Conservation (phyloP, 2,329 filamentous ascomycete species). For the Alternaria atra region DNA sequence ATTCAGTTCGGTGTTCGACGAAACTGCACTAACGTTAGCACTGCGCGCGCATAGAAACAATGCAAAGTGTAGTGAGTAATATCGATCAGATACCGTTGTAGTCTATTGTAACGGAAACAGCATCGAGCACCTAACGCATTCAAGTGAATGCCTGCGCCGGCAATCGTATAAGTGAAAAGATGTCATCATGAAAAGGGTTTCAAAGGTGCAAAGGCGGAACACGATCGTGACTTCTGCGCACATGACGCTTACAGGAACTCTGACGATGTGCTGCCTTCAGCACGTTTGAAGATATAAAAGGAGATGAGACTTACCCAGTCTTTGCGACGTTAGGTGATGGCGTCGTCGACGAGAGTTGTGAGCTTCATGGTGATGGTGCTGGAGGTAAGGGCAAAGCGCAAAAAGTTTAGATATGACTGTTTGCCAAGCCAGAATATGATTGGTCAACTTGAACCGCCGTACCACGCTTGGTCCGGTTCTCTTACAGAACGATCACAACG, state of each 20-base stretch:
- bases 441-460: conserved; percentile 1
- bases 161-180: conserved; percentile 36
- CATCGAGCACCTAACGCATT: conserved; percentile 40
- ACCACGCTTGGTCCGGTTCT: neutral
- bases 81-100: conserved; percentile 52
- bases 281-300: neutral
- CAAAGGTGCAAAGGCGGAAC: neutral
- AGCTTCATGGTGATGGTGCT: conserved; percentile 21
- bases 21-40: conserved; percentile 23
- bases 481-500: neutral
- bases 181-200: conserved; percentile 35
- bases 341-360: conserved; percentile 15
- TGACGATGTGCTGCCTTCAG: neutral
- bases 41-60: neutral
- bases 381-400: conserved; percentile 8
- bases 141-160: conserved; percentile 45
- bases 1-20: conserved; percentile 14
- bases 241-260: neutral
- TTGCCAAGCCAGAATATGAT: conserved; percentile 18
- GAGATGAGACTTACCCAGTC: conserved; percentile 17
- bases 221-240: neutral
- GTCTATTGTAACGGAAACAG: conserved; percentile 47
- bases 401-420: conserved; percentile 16
- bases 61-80: conserved; percentile 4
- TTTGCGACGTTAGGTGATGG: conserved; percentile 20